A percentile compares a stretch with the other conserved stretches of the same genome.
Conservation (phyloP, 805 yeast genomes). For the Sugiyamaella mastotermitis region DNA sequence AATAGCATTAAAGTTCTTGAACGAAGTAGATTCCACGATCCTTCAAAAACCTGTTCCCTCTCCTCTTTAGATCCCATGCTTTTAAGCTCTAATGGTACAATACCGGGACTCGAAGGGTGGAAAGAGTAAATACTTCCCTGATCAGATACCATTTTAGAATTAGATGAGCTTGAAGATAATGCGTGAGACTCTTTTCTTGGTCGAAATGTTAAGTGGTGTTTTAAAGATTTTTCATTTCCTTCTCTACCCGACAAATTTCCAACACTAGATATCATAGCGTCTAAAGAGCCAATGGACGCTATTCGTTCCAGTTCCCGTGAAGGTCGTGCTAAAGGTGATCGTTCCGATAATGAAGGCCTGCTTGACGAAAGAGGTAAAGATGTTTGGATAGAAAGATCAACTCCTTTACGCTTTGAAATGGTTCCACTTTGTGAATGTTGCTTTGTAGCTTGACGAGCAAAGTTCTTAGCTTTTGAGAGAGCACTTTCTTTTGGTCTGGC, state of each 20-base stretch:
- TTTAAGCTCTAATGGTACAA: constrained; percentile 27
- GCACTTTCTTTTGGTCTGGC: constrained; percentile 22
- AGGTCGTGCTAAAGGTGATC: constrained; percentile 29
- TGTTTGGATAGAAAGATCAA: constrained; percentile 25
- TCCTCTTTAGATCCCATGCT: constrained; percentile 29
- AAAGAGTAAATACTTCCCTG: constrained; percentile 38
- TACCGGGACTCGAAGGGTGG: constrained; percentile 32
- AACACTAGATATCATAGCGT: neutral
- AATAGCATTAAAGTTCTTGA: constrained; percentile 42
- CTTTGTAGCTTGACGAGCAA: constrained; percentile 29
- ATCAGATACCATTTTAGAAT: constrained; percentile 36
- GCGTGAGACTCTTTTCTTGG: constrained; percentile 34
- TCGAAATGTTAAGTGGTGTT: constrained; percentile 34
- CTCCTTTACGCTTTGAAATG: constrained; percentile 10
- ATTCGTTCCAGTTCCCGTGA: constrained; percentile 33
- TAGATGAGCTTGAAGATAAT: constrained; percentile 38
- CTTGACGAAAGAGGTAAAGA: constrained; percentile 17
- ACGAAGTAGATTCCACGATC: constrained; percentile 44
- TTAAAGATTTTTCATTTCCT: constrained; percentile 19
- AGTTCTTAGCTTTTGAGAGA: constrained; percentile 29
- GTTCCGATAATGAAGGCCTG: constrained; percentile 24
- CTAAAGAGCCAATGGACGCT: constrained; percentile 29
- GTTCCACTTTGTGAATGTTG: constrained; percentile 13
- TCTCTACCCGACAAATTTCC: constrained; percentile 3
- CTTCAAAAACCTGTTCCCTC: constrained; percentile 35